These are phyloP conservation scores for Prunus campanulata DNA, from an alignment of 306 rosid genomes.

Conservation along the genomic window DNA sequence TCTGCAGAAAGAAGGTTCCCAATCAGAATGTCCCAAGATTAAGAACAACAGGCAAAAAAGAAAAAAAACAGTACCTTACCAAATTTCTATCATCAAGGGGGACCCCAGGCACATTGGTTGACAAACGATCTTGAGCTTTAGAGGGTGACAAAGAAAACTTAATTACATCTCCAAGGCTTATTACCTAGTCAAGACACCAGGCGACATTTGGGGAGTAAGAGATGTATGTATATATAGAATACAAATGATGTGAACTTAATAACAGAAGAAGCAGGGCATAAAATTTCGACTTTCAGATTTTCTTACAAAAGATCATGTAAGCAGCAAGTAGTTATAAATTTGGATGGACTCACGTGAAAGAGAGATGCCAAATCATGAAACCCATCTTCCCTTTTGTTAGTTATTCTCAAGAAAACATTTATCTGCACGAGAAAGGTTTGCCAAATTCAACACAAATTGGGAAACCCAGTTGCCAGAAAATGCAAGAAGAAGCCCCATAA, in stretches of 20 bases:
- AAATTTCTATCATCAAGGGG: constrained; percentile 89
- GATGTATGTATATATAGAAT: too few species aligned
- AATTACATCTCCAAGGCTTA: constrained; percentile 87
- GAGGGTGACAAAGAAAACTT: constrained; percentile 93
- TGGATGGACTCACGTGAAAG: constrained; percentile 69
- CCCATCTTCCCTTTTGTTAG: constrained; percentile 90
- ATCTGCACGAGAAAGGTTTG: constrained; percentile 9
- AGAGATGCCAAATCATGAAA: constrained; percentile 97
- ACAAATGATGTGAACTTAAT: too few species aligned
- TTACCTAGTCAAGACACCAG: constrained; percentile 44
- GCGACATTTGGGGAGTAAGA: not conserved
- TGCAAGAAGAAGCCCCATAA: constrained; percentile 12
- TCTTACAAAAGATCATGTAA: constrained; percentile 16
- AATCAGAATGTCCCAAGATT: constrained; percentile 9
- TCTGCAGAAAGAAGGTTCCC: constrained; percentile 47
- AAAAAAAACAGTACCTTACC: constrained; percentile 41
- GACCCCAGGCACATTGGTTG: constrained; percentile 87
- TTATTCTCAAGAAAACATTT: constrained; percentile 91
- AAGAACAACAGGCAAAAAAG: not conserved
- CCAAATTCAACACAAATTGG: constrained; percentile 9
- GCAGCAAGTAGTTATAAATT: constrained; percentile 5
- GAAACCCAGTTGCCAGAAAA: constrained; percentile 15
- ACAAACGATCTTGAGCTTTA: constrained; percentile 60
- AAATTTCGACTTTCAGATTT: too few species aligned
- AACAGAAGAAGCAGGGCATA: too few species aligned